Base-by-base conservation (phyloP, 2,329 filamentous ascomycete genomes). In the Capronia americana region DNA sequence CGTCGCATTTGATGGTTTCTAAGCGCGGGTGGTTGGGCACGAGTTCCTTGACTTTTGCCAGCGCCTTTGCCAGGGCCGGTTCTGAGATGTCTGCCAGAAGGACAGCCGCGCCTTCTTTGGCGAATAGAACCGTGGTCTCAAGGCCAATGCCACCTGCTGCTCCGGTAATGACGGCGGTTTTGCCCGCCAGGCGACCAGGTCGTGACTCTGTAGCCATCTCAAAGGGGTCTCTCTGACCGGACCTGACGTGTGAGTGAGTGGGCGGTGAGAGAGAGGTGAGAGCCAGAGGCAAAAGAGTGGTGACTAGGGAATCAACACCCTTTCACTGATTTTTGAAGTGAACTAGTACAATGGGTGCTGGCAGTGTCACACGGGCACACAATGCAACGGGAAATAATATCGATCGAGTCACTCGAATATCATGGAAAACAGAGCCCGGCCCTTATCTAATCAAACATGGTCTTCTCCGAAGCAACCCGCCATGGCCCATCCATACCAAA, bases 81-180 rank as follows among this genome's bases (percentile, higher is more conserved):
- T 84, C 86, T 4, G 92, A 94, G 73, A 96, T 92, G 76, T 97
- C 93, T 68, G 90, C 87, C 87, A 97, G 88, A 71, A 97, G 82
- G 64, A 97, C 88, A 69, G 87, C 90, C 75, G 92, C 93, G 69
- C 93, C 93, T 82, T 97, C 93, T 70, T 90, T 90, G 66, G 89
- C 90, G 76, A 97, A 96, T 66, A 97, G 90, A 72, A 97, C 93
- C 63, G 87, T 87, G 1, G 93, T 97, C 82, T 97, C 93, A 57
- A 97, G 90, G 71, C 93, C 93, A 75, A 97, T 97, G 75, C 93
- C 93, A 75, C 93, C 93, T 75, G 24, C 41, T 12, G 70, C 72
- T 38, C 72, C 72, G 34, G 72, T 73, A 24, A 73, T 72, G 61
- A 72, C 83, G 77, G 86, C 86, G 79, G 88, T 89, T 79, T 90